Conservation (phyloP, 164 flowering plant genomes). For the Piper betle region DNA sequence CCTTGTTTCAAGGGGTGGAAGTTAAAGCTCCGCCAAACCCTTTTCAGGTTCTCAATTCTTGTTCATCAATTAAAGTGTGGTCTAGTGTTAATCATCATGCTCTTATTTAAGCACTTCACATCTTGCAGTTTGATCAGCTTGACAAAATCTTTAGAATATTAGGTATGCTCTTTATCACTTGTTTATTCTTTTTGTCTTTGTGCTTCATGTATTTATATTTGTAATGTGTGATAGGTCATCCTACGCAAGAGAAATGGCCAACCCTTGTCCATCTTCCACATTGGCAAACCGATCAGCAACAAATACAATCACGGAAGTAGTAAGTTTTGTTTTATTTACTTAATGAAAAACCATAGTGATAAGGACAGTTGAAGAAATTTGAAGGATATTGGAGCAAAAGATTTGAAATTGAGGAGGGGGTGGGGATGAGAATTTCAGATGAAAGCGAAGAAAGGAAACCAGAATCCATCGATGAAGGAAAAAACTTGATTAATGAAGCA, state of each 20-base stretch:
- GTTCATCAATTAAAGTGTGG: background rate
- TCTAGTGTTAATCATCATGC: too few species aligned
- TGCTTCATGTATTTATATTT: background rate
- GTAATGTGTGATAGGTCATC: constrained; percentile 52
- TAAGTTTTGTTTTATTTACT: constrained; percentile 16
- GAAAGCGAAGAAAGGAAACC: too few species aligned
- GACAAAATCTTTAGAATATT: constrained; percentile 95
- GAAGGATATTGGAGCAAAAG: too few species aligned
- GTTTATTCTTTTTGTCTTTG: constrained; percentile 1
- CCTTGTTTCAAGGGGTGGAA: constrained; percentile 96
- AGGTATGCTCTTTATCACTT: constrained; percentile 29
- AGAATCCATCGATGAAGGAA: too few species aligned
- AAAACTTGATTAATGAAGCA: too few species aligned
- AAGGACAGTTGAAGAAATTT: too few species aligned
- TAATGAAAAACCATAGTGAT: too few species aligned
- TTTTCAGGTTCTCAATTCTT: constrained; percentile 51
- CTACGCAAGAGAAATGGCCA: constrained; percentile 95
- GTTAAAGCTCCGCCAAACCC: constrained; percentile 83
- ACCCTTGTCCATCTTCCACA: constrained; percentile 79
- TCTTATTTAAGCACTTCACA: constrained; percentile 2
- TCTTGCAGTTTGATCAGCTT: constrained; percentile 86
- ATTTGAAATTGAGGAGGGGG: too few species aligned
- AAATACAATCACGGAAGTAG: constrained; percentile 85
- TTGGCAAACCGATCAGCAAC: constrained; percentile 77
- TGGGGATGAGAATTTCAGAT: too few species aligned